Percentiles rank a stretch among this genome's conserved stretches.
Evolutionary conservation across 805 yeast genomes (phyloP).

Genomic region (Candida loeiensis): DNA sequence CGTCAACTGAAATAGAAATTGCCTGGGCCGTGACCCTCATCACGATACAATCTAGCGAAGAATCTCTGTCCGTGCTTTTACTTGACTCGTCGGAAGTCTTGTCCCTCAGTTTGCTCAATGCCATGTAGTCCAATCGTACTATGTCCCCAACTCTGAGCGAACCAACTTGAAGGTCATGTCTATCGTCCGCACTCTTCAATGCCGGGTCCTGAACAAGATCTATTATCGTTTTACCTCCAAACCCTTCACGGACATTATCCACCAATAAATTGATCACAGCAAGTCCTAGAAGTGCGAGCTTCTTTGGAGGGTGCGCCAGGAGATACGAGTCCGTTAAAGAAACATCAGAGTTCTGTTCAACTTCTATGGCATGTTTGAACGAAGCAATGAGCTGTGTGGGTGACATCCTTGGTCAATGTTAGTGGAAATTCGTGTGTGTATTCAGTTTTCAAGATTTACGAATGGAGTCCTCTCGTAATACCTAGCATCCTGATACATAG

Average conservation of each 20-base stretch:
- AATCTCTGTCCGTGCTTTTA: slow-evolving; percentile 6
- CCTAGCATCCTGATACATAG: slow-evolving; percentile 27
- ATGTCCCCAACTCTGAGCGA: slow-evolving; percentile 73
- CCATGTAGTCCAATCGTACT: slow-evolving; percentile 55
- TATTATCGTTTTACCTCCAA: slow-evolving; percentile 69
- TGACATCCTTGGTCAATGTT: slow-evolving; percentile 5
- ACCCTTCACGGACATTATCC: slow-evolving; percentile 65
- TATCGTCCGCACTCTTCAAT: slow-evolving; percentile 25
- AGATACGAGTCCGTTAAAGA: slow-evolving; percentile 31
- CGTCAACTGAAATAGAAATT: slow-evolving; percentile 61
- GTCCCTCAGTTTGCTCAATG: slow-evolving; percentile 20
- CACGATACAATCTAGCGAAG: slow-evolving; percentile 60
- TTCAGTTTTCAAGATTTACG: slow-evolving; percentile 27
- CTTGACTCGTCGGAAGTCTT: no score
- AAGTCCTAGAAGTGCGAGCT: slow-evolving; percentile 65
- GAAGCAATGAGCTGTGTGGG: slow-evolving; percentile 14
- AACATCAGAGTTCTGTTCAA: slow-evolving; percentile 37
- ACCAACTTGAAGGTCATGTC: slow-evolving; percentile 40
- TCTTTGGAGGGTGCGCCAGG: slow-evolving; percentile 49
- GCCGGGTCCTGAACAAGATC: slow-evolving; percentile 61
- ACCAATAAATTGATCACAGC: slow-evolving; percentile 68
- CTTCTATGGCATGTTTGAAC: slow-evolving; percentile 31
- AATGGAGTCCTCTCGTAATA: slow-evolving; percentile 9
- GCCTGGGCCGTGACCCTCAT: slow-evolving; percentile 46
- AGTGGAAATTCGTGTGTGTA: slow-evolving; percentile 17